Evolutionary conservation across 129 eudicot species (phyloP).

Genomic region (Dittrichia graveolens): DNA sequence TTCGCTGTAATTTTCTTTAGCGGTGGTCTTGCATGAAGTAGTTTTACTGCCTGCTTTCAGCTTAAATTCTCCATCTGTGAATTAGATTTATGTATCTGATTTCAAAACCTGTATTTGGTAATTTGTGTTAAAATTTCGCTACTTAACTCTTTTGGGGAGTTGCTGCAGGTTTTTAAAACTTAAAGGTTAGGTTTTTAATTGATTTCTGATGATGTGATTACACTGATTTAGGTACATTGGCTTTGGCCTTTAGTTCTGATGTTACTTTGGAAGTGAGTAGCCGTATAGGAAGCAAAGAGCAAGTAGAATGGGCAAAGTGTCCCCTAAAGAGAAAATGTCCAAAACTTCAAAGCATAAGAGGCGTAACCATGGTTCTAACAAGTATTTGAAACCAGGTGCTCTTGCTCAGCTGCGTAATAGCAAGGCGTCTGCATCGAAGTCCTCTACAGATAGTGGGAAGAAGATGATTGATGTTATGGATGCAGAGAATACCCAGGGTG

Average conservation of each 20-base stretch:
- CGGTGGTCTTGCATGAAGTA: neutral
- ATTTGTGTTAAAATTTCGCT: conserved; percentile 4
- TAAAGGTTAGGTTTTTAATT: conserved; percentile 22
- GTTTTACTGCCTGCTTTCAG: conserved; percentile 9
- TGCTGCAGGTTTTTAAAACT: neutral
- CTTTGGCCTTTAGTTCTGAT: neutral
- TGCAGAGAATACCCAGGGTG: conserved; percentile 33
- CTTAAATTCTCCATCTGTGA: neutral
- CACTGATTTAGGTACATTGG: conserved; percentile 4
- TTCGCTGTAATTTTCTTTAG: neutral
- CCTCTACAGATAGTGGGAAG: conserved; percentile 70
- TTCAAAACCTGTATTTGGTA: neutral
- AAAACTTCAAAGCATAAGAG: conserved; percentile 56
- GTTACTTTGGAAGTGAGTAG: conserved; percentile 20
- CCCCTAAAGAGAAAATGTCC: conserved; percentile 58
- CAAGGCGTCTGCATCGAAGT: conserved; percentile 61
- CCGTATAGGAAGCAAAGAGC: neutral
- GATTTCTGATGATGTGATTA: conserved; percentile 8
- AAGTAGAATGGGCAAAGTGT: conserved; percentile 74
- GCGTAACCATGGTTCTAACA: conserved; percentile 48
- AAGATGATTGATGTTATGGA: conserved; percentile 59
- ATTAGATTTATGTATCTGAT: neutral
- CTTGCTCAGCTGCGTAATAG: conserved; percentile 88
- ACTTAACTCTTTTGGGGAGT: neutral
- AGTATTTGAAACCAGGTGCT: conserved; percentile 95